Base-by-base conservation (phyloP, 1,284 basidiomycete species). In the Puccinia horiana region DNA sequence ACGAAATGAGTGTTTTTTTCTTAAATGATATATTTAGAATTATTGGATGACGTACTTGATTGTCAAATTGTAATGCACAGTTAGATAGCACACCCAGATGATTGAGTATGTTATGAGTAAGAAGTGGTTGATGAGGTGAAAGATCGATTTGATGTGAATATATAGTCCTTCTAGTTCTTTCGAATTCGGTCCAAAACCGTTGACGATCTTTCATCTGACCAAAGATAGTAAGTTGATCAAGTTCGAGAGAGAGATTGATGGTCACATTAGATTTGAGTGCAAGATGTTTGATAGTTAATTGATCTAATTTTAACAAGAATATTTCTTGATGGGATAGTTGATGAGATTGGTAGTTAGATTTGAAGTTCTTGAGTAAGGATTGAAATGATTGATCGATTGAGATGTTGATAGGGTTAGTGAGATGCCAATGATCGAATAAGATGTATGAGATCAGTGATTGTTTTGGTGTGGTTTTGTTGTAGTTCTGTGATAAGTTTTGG, bases 371-470 rank as follows among this genome's bases (percentile, higher is more conserved):
- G 37, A 69, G 1, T 1, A 69, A 18, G 9, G 37, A n/a, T 29
- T 69, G 37, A 18, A 69, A 69, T 1, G 67, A 69, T 9, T 69
- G 67, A 18, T 69, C 67, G 37, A 18, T 69, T 42, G 67, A 40
- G 20, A 69, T 69, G 8, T 47, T 18, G 37, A 44, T 35, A 16
- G 67, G 67, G 37, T 69, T 69, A n/a, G 67, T 69, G 37, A 69
- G 67, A n/a, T 42, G 1, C 67, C 67, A 69, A n/a, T 69, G 67
- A 4, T 69, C 11, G 40, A 69, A 69, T 2, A 69, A 23, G 37
- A 69, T 69, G 67, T 23, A 44, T 23, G 37, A 42, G 67, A 69
- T 69, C 40, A 69, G 37, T 1, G 18, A 23, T 23, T 69, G 37
- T 29, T 69, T 69, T 29, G 67, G 3, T 42, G 37, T 16, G 2